These are phyloP conservation scores for Aspergillus fischeri DNA, from an alignment of 2,329 filamentous ascomycete genomes.

Conservation along the genomic window DNA sequence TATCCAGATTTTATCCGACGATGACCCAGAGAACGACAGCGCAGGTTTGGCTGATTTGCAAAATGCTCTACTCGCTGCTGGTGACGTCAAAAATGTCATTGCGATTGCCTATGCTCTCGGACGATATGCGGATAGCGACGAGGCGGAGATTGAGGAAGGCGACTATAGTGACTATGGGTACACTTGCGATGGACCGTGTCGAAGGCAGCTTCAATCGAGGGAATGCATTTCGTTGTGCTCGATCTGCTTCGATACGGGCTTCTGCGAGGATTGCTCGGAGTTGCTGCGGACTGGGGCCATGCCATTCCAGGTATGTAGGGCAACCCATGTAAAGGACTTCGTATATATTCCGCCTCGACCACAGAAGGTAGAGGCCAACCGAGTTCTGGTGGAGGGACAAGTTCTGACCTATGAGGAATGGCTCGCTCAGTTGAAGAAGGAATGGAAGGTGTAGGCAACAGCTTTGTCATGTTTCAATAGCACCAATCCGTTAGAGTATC, in stretches of 20 bases:
- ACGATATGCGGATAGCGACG: not conserved
- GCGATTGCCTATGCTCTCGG: slow-evolving; percentile 1
- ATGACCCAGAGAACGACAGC: slow-evolving; percentile 8
- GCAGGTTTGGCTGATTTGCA: not conserved
- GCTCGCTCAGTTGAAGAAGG: not conserved
- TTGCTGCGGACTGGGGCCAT: not conserved
- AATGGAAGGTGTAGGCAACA: not conserved
- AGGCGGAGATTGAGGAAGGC: no score
- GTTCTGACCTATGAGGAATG: slow-evolving; percentile 2
- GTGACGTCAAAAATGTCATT: slow-evolving; percentile 3
- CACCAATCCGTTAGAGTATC: not conserved
- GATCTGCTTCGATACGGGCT: slow-evolving; percentile 8
- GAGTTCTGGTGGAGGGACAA: slow-evolving; percentile 2
- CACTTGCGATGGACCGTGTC: slow-evolving; percentile 7
- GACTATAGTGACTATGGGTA: no score
- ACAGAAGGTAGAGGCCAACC: not conserved
- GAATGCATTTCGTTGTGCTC: slow-evolving; percentile 4
- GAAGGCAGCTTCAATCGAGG: no score
- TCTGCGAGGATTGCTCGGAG: slow-evolving; percentile 2
- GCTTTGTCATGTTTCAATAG: not conserved
- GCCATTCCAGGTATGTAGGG: slow-evolving; percentile 1
- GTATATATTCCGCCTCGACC: slow-evolving; percentile 2
- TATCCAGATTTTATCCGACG: slow-evolving; percentile 5
- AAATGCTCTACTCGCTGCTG: not conserved
- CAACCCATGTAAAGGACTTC: slow-evolving; percentile 5